A percentile compares a stretch with the other conserved stretches of the same genome.
These are phyloP conservation scores for Kazachstania africana DNA, from an alignment of 805 yeast genomes.

Conservation along the genomic window DNA sequence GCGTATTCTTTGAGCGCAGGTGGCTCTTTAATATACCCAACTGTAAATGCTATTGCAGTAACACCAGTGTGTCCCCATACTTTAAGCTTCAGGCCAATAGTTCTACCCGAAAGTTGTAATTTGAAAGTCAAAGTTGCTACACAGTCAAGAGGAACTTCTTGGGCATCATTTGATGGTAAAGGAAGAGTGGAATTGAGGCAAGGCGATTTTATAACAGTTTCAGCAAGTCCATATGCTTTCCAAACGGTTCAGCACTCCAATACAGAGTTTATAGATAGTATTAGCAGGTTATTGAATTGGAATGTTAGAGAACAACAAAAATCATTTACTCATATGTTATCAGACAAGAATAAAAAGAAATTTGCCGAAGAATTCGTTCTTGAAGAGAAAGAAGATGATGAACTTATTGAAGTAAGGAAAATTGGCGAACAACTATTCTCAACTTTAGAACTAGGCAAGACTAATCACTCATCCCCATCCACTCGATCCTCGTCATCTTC, in stretches of 20 bases:
- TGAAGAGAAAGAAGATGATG: constrained; percentile 5
- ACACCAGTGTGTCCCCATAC: constrained; percentile 96
- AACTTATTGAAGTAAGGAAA: constrained; percentile 3
- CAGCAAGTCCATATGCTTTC: constrained; percentile 81
- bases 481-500: no score
- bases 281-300: constrained; percentile 83
- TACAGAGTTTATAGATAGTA: constrained; percentile 72
- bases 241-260: constrained; percentile 74
- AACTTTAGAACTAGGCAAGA: no score
- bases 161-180: constrained; percentile 94
- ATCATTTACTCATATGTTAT: constrained; percentile 39
- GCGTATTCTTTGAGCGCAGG: constrained; percentile 92
- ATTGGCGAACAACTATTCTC: no score
- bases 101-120: constrained; percentile 85
- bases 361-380: constrained; percentile 5
- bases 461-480: no score
- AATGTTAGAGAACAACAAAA: constrained; percentile 80
- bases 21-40: constrained; percentile 87
- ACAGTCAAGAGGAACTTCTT: constrained; percentile 75
- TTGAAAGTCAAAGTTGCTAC: constrained; percentile 72
- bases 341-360: constrained; percentile 9
- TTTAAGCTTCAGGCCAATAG: constrained; percentile 77
- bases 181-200: constrained; percentile 63
- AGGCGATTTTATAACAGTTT: constrained; percentile 76
- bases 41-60: constrained; percentile 81